These are phyloP conservation scores for Penicillium mononematosum DNA, from an alignment of 495 filamentous ascomycete species.

Conservation along the genomic window DNA sequence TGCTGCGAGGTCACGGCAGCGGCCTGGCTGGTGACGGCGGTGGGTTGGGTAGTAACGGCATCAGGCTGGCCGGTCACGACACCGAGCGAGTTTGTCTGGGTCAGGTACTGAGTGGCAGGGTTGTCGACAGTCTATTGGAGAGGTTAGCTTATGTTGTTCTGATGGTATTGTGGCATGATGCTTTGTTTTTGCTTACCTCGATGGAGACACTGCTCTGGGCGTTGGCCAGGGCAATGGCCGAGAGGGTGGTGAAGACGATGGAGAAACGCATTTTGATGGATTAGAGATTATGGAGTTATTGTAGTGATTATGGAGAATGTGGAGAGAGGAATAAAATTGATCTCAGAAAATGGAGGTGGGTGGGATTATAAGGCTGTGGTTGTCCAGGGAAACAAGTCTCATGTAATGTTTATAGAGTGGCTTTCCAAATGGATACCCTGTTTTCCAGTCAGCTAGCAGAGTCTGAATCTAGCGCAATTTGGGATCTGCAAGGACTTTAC, in stretches of 20 bases:
- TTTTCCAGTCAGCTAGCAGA: slow-evolving; percentile 15
- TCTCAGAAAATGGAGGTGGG: neutral
- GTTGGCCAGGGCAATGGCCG: slow-evolving; percentile 36
- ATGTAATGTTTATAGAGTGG: no score
- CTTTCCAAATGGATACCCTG: no score
- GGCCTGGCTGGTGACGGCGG: slow-evolving; percentile 42
- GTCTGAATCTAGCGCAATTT: slow-evolving; percentile 16
- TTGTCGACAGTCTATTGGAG: slow-evolving; percentile 20
- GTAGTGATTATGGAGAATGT: slow-evolving; percentile 2
- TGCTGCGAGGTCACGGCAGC: slow-evolving; percentile 44
- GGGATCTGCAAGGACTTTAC: slow-evolving; percentile 28
- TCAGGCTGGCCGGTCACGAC: slow-evolving; percentile 54
- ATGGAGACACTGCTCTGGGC: slow-evolving; percentile 21
- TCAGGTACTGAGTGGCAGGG: slow-evolving; percentile 45
- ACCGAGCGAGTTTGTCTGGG: slow-evolving; percentile 54
- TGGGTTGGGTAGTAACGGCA: slow-evolving; percentile 36
- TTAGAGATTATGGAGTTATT: neutral
- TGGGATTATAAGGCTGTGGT: slow-evolving; percentile 11
- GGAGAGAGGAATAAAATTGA: slow-evolving; percentile 9
- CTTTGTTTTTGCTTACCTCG: slow-evolving; percentile 23
- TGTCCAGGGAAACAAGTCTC: slow-evolving; percentile 19
- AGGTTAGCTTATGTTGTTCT: neutral
- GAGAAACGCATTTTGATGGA: slow-evolving; percentile 42
- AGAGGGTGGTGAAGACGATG: slow-evolving; percentile 41
- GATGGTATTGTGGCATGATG: neutral